Base-by-base conservation (phyloP, 352 stramenopile species). In the Phytophthora cryptogea region DNA sequence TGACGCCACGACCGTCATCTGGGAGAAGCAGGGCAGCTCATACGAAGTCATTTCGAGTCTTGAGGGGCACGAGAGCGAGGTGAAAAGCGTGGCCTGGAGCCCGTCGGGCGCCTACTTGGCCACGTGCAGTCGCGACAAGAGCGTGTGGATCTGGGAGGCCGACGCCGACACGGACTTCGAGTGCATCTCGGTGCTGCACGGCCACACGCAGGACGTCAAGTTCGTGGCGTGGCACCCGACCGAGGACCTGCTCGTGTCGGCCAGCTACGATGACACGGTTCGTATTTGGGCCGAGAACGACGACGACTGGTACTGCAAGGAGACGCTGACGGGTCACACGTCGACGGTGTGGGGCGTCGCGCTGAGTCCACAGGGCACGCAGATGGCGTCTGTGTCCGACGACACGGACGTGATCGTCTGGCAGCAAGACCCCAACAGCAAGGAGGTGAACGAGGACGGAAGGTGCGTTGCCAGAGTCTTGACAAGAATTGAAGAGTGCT, bases 41-140 rank as follows among this genome's bases (percentile, higher is more conserved):
- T 99, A 97, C 81, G 94, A 99, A 72, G 86, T 95, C 41, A 90
- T 98, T 23, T 94, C 97, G 33, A 97, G 94, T 64, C 79, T 99
- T 2, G 97, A 99, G 78, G 97, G 97, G 44, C 97, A 99, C 75
- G 97, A 99, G 57, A 98, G 95, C 74, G 97, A 99, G 83, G 93
- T 99, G 28, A 99, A 99, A 72, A 94, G 83, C 70, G 85, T 99
- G 13, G 78, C 87, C 23, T 99, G 96, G 95, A 99, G 95, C 68
- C 69, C 80, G 1, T 97, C 91, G 9, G 97, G 94, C 0, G 78
- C 84, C 17, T 89, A 98, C 40, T 68, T 99, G 27, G 97, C 97
- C n/a, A 99, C 93, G 7, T 99, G 96, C 74, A 97, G 96, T 42
- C 83, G 97, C n/a, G 97, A 99, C 78, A 99, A 99, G 74, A 98